A percentile compares a stretch with the other conserved stretches of the same genome.
These are phyloP conservation scores for Fusarium sp. DNA, from an alignment of 2,329 filamentous ascomycete genomes.

Conservation along the genomic window DNA sequence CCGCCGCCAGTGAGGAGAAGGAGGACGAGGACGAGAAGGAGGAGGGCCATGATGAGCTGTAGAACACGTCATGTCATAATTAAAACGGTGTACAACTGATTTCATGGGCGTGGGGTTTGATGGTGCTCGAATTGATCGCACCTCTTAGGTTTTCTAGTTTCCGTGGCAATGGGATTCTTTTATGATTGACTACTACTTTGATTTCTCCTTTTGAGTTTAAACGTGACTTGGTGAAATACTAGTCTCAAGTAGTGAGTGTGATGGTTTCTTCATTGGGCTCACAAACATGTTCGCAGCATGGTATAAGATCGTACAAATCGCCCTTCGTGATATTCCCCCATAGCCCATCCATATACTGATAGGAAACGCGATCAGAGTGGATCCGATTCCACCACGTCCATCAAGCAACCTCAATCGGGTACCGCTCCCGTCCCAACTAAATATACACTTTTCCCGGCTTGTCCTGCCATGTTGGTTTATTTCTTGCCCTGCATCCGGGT, in stretches of 20 bases:
- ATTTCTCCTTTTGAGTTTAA: background rate
- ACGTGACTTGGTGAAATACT: background rate
- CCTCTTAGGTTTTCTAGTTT: conserved; percentile 44
- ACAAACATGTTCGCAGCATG: conserved; percentile 23
- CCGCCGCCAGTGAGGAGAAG: conserved; percentile 62
- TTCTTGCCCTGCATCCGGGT: conserved; percentile 79
- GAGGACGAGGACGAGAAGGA: conserved; percentile 57
- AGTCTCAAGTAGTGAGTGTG: background rate
- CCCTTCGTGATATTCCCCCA: conserved; percentile 8
- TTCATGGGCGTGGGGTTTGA: conserved; percentile 48
- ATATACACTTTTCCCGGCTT: conserved; percentile 33
- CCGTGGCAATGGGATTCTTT: conserved; percentile 40
- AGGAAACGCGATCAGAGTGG: conserved; percentile 12
- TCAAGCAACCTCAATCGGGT: conserved; percentile 10
- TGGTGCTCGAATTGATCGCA: conserved; percentile 41
- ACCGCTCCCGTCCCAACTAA: conserved; percentile 9
- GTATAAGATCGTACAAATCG: conserved; percentile 26
- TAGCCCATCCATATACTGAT: conserved; percentile 6
- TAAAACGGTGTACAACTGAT: conserved; percentile 47
- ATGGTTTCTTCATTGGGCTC: conserved; percentile 8
- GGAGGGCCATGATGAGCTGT: conserved; percentile 78
- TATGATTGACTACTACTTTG: conserved; percentile 33
- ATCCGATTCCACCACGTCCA: conserved; percentile 23
- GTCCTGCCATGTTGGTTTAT: conserved; percentile 58
- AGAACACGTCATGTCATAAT: conserved; percentile 53